Base-by-base conservation (phyloP, 805 yeast species). In the Blastobotrys parvus region DNA sequence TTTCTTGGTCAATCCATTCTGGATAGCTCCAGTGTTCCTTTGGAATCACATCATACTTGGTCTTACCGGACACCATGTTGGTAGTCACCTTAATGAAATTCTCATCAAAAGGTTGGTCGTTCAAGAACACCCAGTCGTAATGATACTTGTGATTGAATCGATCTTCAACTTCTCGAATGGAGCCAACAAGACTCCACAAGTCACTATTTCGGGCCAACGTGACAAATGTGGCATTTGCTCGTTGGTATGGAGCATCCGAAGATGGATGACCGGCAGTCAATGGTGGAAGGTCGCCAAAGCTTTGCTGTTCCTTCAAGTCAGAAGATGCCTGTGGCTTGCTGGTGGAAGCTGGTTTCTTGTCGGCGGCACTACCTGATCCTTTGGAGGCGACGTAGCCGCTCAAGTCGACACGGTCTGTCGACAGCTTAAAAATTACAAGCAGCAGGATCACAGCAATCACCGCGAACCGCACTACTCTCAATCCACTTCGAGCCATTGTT, bases 101-200 rank as follows among this genome's bases (percentile, higher is more conserved):
- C 1, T 80, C 81, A 27, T 72, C 67, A 61, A 87, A 89, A 18
- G 74, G 79, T 44, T 74, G 79, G 59, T 90, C 90, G 64, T 89
- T 89, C 52, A 90, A 67, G 62, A 89, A 89, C 13, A 88, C 89
- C 96, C 96, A 89, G 59, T 87, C 94, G 61, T 89, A 89, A 51
- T 83, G 76, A 64, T 58, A 88, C 48, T 78, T 68, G 39, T 64
- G 61, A 67, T 90, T 88, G 68, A 88, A 88, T 43, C 89, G 73
- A 61, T 82, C 86, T 68, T 86, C 94, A 31, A 85, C 74, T 45
- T 73, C 69, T 44, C 80, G 71, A 46, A 87, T 80, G 4, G 92
- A 77, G 38, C 67, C 70, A 29, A 80, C 49, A 40, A 83, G 65
- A n/a, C 68, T 70, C 51, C 66, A 57, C 47, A 82, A 58, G 54